A percentile compares a stretch with the other conserved stretches of the same genome.
Evolutionary conservation across 2,329 filamentous ascomycete genomes (phyloP).

Genomic region (Helminthosporium solani): DNA sequence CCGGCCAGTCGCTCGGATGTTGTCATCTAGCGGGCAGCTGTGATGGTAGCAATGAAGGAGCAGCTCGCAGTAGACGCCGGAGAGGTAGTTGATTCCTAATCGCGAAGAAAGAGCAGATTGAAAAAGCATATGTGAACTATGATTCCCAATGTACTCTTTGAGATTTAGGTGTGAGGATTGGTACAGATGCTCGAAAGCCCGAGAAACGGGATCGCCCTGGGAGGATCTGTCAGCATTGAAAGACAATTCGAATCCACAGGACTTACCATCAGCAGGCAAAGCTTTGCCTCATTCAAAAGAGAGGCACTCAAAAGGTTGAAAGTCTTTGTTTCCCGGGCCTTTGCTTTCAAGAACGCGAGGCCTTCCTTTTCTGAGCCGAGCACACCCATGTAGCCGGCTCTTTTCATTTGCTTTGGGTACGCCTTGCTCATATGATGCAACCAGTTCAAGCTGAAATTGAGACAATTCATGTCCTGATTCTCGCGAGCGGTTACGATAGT

Average conservation of each 20-base stretch:
- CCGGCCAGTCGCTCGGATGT: constrained; percentile 71
- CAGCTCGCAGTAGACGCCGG: constrained; percentile 66
- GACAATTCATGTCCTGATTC: constrained; percentile 85
- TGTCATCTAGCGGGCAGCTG: constrained; percentile 71
- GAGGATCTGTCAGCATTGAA: neutral
- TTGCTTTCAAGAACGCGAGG: constrained; percentile 77
- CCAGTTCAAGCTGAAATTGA: constrained; percentile 96
- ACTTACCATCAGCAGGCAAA: constrained; percentile 71
- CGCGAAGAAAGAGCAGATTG: constrained; percentile 73
- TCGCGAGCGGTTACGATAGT: constrained; percentile 93
- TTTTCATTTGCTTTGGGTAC: constrained; percentile 72
- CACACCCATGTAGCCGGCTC: constrained; percentile 70
- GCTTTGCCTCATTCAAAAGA: constrained; percentile 80
- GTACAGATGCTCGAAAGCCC: constrained; percentile 74
- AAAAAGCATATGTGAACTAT: constrained; percentile 73
- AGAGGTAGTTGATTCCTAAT: constrained; percentile 62
- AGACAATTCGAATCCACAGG: constrained; percentile 1
- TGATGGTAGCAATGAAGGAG: constrained; percentile 72
- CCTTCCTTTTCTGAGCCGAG: constrained; percentile 78
- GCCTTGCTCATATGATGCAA: constrained; percentile 90
- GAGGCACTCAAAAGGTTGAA: constrained; percentile 82
- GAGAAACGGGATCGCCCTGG: constrained; percentile 58
- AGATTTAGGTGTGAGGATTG: constrained; percentile 80
- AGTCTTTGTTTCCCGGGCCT: constrained; percentile 83
- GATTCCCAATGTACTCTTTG: constrained; percentile 72